Evolutionary conservation across 371 early-diverging fungal genomes (phyloP).

Genomic region (Mortierella sp.): DNA sequence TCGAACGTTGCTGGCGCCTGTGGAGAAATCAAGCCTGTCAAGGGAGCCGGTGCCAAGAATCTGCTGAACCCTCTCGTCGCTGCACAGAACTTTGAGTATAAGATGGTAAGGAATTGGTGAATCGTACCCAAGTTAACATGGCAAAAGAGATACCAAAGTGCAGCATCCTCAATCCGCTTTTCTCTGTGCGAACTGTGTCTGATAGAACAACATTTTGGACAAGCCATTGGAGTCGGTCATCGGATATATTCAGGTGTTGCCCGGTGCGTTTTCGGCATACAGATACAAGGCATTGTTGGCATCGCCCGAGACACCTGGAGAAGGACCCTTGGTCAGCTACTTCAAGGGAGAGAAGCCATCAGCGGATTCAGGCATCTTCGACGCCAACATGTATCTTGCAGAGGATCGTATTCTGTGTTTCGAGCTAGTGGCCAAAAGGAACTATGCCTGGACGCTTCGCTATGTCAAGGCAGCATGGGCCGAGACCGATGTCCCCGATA

Average conservation of each 20-base stretch:
- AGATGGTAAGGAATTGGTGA: slow-evolving; percentile 62
- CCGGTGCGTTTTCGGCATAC: slow-evolving; percentile 83
- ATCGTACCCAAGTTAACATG: too few species aligned
- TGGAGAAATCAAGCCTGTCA: slow-evolving; percentile 76
- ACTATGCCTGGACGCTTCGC: slow-evolving; percentile 74
- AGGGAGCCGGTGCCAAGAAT: slow-evolving; percentile 68
- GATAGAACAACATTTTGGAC: slow-evolving; percentile 81
- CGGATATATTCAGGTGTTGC: slow-evolving; percentile 88
- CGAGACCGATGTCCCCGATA: slow-evolving; percentile 81
- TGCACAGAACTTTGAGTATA: slow-evolving; percentile 90
- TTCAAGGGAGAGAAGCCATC: slow-evolving; percentile 73
- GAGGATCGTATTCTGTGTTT: slow-evolving; percentile 86
- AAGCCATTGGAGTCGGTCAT: slow-evolving; percentile 87
- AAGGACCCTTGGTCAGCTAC: slow-evolving; percentile 76
- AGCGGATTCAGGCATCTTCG: slow-evolving; percentile 66
- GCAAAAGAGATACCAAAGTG: neutral
- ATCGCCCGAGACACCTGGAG: slow-evolving; percentile 61
- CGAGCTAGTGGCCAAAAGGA: slow-evolving; percentile 78
- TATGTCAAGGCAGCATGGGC: slow-evolving; percentile 80
- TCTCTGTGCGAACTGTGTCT: neutral
- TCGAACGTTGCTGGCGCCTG: slow-evolving; percentile 84
- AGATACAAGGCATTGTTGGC: slow-evolving; percentile 71
- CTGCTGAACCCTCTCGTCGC: slow-evolving; percentile 82
- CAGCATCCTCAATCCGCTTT: slow-evolving; percentile 15
- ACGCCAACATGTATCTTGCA: slow-evolving; percentile 84